Percentiles rank a stretch among this genome's conserved stretches.
These are phyloP conservation scores for Volvariella surrecta DNA, from an alignment of 1,284 basidiomycete genomes.

Conservation along the genomic window DNA sequence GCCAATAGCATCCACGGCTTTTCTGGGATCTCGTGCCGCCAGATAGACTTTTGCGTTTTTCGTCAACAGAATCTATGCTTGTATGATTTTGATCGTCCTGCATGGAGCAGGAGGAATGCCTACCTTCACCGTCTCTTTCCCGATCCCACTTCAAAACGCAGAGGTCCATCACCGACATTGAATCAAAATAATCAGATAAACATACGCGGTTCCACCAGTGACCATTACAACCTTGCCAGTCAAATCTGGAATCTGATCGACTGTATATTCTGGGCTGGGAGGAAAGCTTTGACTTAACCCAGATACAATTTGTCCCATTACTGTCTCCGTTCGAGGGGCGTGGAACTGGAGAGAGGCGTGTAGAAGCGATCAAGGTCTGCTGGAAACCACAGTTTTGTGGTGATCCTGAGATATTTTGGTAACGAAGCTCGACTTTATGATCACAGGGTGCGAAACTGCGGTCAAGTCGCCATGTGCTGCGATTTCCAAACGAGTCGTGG, in stretches of 20 bases:
- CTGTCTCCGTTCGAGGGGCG: no score
- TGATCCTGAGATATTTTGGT: no score
- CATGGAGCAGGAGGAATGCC: neutral
- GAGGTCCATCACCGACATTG: no score
- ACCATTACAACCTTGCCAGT: slow-evolving; percentile 5
- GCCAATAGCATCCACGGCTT: slow-evolving; percentile 40
- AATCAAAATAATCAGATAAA: no score
- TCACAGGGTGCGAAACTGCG: no score
- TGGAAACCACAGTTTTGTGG: no score
- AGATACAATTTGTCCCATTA: neutral
- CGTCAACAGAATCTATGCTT: slow-evolving; percentile 36
- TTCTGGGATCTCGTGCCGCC: slow-evolving; percentile 39
- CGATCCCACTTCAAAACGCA: slow-evolving; percentile 3
- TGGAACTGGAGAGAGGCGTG: no score
- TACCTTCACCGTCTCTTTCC: slow-evolving; percentile 8
- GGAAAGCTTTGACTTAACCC: slow-evolving; percentile 16
- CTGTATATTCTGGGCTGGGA: slow-evolving; percentile 1
- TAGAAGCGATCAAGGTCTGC: no score
- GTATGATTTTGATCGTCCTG: neutral
- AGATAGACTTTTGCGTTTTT: slow-evolving; percentile 63
- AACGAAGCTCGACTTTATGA: no score
- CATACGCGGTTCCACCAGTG: slow-evolving; percentile 5
- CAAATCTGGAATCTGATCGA: slow-evolving; percentile 5
- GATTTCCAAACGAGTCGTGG: no score
- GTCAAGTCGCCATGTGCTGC: no score